Conservation (phyloP, 2,329 filamentous ascomycete species). For the Aspergillus sp. region DNA sequence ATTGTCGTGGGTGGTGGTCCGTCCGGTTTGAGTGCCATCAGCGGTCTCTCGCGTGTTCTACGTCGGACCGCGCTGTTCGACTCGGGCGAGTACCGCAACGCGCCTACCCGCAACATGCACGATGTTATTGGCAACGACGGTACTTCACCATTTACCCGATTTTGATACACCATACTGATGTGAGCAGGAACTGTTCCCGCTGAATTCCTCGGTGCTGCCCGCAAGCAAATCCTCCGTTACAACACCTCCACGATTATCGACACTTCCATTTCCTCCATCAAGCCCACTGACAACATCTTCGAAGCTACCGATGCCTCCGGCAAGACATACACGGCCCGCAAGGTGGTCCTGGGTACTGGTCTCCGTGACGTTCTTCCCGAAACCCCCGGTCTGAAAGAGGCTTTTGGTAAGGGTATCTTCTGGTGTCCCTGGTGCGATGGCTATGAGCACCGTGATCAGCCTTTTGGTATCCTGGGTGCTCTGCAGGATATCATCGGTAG, state of each 20-base stretch:
- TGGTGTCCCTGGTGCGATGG: slow-evolving; percentile 63
- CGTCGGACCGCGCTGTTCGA: slow-evolving; percentile 52
- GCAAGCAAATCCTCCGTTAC: slow-evolving; percentile 48
- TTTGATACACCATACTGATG: background rate
- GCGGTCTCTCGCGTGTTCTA: slow-evolving; percentile 53
- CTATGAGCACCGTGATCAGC: slow-evolving; percentile 54
- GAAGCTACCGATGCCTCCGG: slow-evolving; percentile 32
- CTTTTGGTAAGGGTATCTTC: slow-evolving; percentile 55
- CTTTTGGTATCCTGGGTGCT: slow-evolving; percentile 48
- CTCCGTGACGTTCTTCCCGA: slow-evolving; percentile 49
- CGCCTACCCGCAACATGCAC: slow-evolving; percentile 52
- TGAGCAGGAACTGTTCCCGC: slow-evolving; percentile 46
- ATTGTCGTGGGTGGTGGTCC: slow-evolving; percentile 55
- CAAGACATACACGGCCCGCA: slow-evolving; percentile 42
- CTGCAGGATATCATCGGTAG: slow-evolving; percentile 40
- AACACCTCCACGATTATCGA: slow-evolving; percentile 46
- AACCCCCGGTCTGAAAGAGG: slow-evolving; percentile 50
- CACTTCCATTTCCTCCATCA: slow-evolving; percentile 43
- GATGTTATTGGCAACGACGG: slow-evolving; percentile 57
- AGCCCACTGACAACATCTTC: slow-evolving; percentile 35
- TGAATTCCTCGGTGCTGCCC: slow-evolving; percentile 50
- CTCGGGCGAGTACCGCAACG: slow-evolving; percentile 54
- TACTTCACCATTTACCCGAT: slow-evolving; percentile 20
- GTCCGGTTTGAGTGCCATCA: slow-evolving; percentile 48
- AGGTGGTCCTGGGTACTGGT: slow-evolving; percentile 54